Conservation (phyloP, 495 filamentous ascomycete species). For the Massariosphaeria phaeospora region DNA sequence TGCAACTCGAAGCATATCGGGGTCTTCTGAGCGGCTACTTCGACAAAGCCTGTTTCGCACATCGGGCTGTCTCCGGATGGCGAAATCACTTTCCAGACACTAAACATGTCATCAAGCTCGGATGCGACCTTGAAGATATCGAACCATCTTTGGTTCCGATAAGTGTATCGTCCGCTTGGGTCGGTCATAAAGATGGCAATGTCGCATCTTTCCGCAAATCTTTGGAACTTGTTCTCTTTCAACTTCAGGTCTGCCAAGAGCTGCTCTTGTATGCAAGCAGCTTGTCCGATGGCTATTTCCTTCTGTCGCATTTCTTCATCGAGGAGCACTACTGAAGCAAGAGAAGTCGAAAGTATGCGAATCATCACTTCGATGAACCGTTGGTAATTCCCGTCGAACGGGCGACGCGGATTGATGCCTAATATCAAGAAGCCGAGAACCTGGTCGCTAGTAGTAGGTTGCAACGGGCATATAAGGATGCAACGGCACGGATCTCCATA, state of each 20-base stretch:
- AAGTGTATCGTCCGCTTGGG: constrained; percentile 12
- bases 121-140: constrained; percentile 8
- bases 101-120: neutral
- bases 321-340: constrained; percentile 24
- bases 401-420: constrained; percentile 27
- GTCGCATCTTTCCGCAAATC: constrained; percentile 10
- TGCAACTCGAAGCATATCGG: neutral
- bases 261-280: constrained; percentile 15
- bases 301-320: constrained; percentile 23
- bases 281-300: constrained; percentile 11
- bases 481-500: constrained; percentile 14
- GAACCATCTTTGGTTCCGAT: constrained; percentile 22
- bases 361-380: constrained; percentile 16
- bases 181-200: constrained; percentile 16
- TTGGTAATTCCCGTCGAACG: constrained; percentile 25
- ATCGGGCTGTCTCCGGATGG: constrained; percentile 5
- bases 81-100: constrained; percentile 8
- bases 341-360: constrained; percentile 11
- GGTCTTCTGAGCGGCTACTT: neutral
- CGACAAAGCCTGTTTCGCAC: constrained; percentile 8
- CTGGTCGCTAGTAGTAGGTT: constrained; percentile 8
- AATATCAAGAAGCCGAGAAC: constrained; percentile 26
- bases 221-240: constrained; percentile 13
- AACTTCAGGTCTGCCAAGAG: constrained; percentile 11
- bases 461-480: constrained; percentile 19